Conservation (phyloP, 2,329 filamentous ascomycete species). For the Fusarium algeriense region DNA sequence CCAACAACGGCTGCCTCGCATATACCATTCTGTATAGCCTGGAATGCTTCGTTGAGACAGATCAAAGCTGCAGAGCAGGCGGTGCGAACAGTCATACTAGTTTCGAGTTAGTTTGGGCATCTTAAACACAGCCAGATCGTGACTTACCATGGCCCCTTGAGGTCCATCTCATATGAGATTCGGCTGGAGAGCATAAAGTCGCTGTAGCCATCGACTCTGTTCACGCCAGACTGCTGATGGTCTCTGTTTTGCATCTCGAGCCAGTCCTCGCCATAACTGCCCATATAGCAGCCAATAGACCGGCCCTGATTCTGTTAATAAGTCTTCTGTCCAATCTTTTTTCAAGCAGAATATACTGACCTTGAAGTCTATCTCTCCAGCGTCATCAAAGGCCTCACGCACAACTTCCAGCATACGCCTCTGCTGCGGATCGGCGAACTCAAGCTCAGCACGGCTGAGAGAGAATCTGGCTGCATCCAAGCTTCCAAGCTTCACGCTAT, state of each 20-base stretch:
- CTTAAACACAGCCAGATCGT: no score
- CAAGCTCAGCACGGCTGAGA: constrained; percentile 47
- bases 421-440: constrained; percentile 54
- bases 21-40: constrained; percentile 46
- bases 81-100: constrained; percentile 51
- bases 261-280: constrained; percentile 52
- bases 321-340: not conserved
- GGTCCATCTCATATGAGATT: constrained; percentile 54
- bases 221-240: constrained; percentile 25
- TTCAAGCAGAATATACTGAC: not conserved
- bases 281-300: constrained; percentile 52
- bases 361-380: constrained; percentile 45
- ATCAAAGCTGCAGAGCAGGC: constrained; percentile 52
- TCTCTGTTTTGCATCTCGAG: constrained; percentile 45
- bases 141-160: constrained; percentile 60
- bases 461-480: constrained; percentile 49
- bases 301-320: constrained; percentile 44
- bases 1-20: constrained; percentile 49
- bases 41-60: constrained; percentile 51
- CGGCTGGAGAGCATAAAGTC: constrained; percentile 50
- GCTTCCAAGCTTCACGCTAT: constrained; percentile 40
- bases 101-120: not conserved
- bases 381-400: constrained; percentile 52
- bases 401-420: constrained; percentile 53
- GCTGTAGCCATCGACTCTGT: constrained; percentile 40